A percentile compares a stretch with the other conserved stretches of the same genome.
phyloP scores from a whole-genome alignment of 2,329 filamentous ascomycete genomes.

The Alternaria brassicicola region DNA sequence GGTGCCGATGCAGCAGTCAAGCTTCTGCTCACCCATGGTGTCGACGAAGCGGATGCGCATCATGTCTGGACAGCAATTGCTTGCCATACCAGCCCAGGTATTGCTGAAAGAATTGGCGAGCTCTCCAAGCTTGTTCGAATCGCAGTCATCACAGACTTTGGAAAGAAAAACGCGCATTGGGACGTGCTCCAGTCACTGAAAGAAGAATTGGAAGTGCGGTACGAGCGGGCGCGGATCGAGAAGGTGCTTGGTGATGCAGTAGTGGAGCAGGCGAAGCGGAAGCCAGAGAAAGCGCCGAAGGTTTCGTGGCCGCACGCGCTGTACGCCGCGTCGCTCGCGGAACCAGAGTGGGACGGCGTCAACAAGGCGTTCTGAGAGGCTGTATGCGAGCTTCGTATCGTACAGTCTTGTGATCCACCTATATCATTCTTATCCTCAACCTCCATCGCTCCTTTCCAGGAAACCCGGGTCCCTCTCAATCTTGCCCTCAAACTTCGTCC shows the following conservation, averaged over 20 bases:
- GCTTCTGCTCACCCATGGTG: slow-evolving; percentile 34
- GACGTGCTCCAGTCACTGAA: slow-evolving; percentile 25
- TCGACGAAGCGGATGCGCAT: slow-evolving; percentile 38
- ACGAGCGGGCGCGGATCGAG: slow-evolving; percentile 50
- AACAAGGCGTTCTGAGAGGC: slow-evolving; percentile 38
- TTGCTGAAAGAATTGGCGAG: slow-evolving; percentile 53
- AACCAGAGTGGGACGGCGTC: slow-evolving; percentile 38
- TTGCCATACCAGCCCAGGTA: slow-evolving; percentile 52
- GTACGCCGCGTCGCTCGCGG: slow-evolving; percentile 31
- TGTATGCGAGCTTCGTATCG: neutral
- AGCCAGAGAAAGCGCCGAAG: slow-evolving; percentile 50
- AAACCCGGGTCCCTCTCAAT: slow-evolving; percentile 88
- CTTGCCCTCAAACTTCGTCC: slow-evolving; percentile 90
- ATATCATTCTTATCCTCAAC: slow-evolving; percentile 21
- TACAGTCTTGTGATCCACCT: neutral
- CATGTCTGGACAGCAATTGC: slow-evolving; percentile 56
- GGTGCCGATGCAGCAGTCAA: slow-evolving; percentile 52
- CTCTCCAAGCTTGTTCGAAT: slow-evolving; percentile 48
- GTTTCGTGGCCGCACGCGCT: slow-evolving; percentile 46
- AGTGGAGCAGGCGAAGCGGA: slow-evolving; percentile 47
- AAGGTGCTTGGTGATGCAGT: slow-evolving; percentile 54
- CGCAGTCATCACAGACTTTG: slow-evolving; percentile 52
- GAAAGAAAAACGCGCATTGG: slow-evolving; percentile 26
- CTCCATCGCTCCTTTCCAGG: slow-evolving; percentile 72
- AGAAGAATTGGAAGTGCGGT: slow-evolving; percentile 32